Evolutionary conservation across 2,329 filamentous ascomycete genomes (phyloP).

Genomic region (Neofusicoccum sp.): DNA sequence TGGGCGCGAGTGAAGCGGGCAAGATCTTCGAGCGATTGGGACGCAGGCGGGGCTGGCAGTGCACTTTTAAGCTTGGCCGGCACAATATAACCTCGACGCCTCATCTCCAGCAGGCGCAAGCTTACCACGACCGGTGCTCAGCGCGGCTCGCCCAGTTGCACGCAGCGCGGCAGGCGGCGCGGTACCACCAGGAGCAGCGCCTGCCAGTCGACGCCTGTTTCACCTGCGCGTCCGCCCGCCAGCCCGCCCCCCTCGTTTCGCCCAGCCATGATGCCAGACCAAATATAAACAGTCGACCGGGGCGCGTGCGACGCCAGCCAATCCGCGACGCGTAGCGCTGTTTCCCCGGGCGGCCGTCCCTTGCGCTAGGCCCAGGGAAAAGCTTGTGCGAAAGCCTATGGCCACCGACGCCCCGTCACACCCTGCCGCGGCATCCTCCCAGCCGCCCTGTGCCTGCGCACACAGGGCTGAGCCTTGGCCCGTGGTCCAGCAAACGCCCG

Average conservation of each 20-base stretch:
- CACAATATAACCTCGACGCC: slow-evolving; percentile 8
- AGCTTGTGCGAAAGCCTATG: slow-evolving; percentile 8
- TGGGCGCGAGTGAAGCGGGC: not conserved
- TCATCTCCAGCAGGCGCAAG: not conserved
- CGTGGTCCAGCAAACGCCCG: not conserved
- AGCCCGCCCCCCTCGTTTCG: slow-evolving; percentile 1
- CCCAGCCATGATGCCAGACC: slow-evolving; percentile 2
- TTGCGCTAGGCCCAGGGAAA: not conserved
- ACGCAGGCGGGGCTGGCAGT: not conserved
- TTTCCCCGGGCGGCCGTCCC: slow-evolving; percentile 2
- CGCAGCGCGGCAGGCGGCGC: not conserved
- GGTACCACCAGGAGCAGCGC: not conserved
- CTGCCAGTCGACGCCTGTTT: not conserved
- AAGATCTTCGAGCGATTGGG: not conserved
- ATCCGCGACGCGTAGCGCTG: not conserved
- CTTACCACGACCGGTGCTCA: not conserved
- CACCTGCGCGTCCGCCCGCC: not conserved
- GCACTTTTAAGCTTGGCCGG: slow-evolving; percentile 6
- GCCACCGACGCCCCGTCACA: not conserved
- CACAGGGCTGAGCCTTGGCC: slow-evolving; percentile 13
- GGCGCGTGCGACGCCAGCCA: not conserved
- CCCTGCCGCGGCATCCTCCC: not conserved
- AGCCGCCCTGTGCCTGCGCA: not conserved
- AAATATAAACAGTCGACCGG: slow-evolving; percentile 7
- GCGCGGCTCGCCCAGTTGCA: not conserved